phyloP scores from a whole-genome alignment of 306 rosid species.

The Cucurbita ficifolia region DNA sequence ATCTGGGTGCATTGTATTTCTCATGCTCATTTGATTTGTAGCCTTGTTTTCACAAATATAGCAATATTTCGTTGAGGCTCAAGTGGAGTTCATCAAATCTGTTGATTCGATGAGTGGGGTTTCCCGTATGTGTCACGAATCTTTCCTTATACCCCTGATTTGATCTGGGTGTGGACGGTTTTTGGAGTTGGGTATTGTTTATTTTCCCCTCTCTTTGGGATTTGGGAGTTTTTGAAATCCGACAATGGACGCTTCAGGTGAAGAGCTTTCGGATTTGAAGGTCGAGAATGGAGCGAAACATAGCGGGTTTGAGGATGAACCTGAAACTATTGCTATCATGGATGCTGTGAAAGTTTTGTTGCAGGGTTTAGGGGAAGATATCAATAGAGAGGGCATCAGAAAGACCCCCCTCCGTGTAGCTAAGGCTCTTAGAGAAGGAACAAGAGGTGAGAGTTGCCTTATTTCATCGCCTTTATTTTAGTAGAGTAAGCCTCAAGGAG shows the following conservation, averaged over 20 bases:
- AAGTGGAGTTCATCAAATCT: neutral
- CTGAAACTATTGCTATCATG: slow-evolving; percentile 35
- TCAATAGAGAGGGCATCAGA: slow-evolving; percentile 66
- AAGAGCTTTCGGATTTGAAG: slow-evolving; percentile 42
- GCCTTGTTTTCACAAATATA: neutral
- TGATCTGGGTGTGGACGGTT: slow-evolving; percentile 2
- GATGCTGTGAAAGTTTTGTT: slow-evolving; percentile 70
- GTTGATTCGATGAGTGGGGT: neutral
- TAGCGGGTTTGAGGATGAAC: slow-evolving; percentile 33
- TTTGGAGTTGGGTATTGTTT: neutral
- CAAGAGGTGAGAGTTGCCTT: slow-evolving; percentile 39
- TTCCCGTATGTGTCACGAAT: neutral
- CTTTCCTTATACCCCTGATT: neutral
- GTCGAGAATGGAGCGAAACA: slow-evolving; percentile 42
- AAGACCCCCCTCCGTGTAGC: slow-evolving; percentile 93
- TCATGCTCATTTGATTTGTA: neutral
- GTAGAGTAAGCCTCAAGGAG: neutral
- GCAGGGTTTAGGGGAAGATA: slow-evolving; percentile 72
- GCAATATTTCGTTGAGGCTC: neutral
- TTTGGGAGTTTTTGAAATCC: slow-evolving; percentile 12
- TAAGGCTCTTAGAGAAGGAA: slow-evolving; percentile 86
- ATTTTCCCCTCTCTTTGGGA: slow-evolving; percentile 4
- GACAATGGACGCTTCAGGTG: slow-evolving; percentile 76
- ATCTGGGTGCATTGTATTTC: neutral
- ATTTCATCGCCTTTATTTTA: neutral